Conservation (phyloP, 1,284 basidiomycete species). For the Cronartium ribicola region DNA sequence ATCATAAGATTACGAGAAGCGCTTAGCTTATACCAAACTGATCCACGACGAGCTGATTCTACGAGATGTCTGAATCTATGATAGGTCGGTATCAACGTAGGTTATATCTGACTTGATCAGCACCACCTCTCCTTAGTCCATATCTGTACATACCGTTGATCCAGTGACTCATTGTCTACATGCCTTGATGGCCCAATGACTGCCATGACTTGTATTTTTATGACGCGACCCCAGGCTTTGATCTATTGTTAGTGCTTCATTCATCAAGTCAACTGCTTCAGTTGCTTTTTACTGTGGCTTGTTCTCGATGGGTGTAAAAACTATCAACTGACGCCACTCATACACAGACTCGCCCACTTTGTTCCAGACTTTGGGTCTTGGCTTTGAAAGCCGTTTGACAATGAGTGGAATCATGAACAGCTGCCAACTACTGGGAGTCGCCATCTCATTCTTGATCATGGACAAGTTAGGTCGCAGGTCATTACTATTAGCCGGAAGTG, state of each 20-base stretch:
- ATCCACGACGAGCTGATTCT: not conserved
- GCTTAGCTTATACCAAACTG: conserved; percentile 38
- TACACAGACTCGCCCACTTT: conserved; percentile 47
- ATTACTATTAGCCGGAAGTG: conserved; percentile 42
- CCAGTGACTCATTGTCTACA: not conserved
- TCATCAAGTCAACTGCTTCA: no score
- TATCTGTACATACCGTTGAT: not conserved
- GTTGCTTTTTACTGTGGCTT: no score
- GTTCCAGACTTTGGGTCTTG: conserved; percentile 44
- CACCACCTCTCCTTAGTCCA: not conserved
- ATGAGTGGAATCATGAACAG: conserved; percentile 44
- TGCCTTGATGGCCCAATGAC: no score
- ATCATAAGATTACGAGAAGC: conserved; percentile 18
- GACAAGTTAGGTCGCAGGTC: conserved; percentile 44
- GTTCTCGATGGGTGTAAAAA: no score
- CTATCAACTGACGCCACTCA: not conserved
- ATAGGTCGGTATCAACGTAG: conserved; percentile 11
- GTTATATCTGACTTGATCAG: not conserved
- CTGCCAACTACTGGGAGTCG: conserved; percentile 44
- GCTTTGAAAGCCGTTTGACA: conserved; percentile 40
- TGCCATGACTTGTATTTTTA: not conserved
- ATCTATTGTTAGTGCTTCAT: conserved; percentile 24
- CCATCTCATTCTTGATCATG: conserved; percentile 44
- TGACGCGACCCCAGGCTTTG: conserved; percentile 15
- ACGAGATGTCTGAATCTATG: not conserved